A percentile compares a stretch with the other conserved stretches of the same genome.
phyloP scores from a whole-genome alignment of 805 yeast species.

The Pichia exigua region DNA sequence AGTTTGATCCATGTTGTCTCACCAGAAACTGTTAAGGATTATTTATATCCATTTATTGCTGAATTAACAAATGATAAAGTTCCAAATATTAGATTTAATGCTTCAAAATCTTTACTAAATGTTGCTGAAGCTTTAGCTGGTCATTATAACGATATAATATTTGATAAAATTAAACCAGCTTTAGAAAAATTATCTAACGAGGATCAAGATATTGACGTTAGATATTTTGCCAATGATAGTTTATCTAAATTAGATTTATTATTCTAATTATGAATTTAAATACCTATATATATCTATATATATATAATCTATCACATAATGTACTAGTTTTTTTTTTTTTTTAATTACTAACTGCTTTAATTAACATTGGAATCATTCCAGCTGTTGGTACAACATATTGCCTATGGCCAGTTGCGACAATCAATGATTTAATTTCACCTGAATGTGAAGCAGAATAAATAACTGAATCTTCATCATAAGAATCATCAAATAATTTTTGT shows the following conservation, averaged over 20 bases:
- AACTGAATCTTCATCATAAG: slow-evolving; percentile 25
- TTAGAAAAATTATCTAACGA: slow-evolving; percentile 49
- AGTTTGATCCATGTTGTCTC: slow-evolving; percentile 67
- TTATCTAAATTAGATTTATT: slow-evolving; percentile 15
- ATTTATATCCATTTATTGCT: slow-evolving; percentile 73
- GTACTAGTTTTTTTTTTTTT: not conserved
- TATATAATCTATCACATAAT: not conserved
- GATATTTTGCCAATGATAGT: slow-evolving; percentile 68
- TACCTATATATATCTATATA: not conserved
- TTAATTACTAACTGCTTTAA: slow-evolving; percentile 33
- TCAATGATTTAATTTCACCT: slow-evolving; percentile 46
- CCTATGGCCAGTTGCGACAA: slow-evolving; percentile 47
- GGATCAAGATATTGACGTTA: slow-evolving; percentile 85
- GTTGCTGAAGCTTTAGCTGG: slow-evolving; percentile 45
- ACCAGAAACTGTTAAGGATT: slow-evolving; percentile 47
- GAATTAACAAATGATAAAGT: slow-evolving; percentile 71
- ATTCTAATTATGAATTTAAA: slow-evolving; percentile 8
- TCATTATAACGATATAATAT: slow-evolving; percentile 33
- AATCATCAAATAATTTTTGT: slow-evolving; percentile 31
- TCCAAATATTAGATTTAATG: slow-evolving; percentile 92
- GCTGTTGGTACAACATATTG: slow-evolving; percentile 56
- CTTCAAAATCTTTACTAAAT: slow-evolving; percentile 72
- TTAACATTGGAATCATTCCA: slow-evolving; percentile 54
- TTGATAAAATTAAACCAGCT: slow-evolving; percentile 50
- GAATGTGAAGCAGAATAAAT: slow-evolving; percentile 53